Base-by-base conservation (phyloP, 495 filamentous ascomycete genomes). In the Lepidopterella palustris region DNA sequence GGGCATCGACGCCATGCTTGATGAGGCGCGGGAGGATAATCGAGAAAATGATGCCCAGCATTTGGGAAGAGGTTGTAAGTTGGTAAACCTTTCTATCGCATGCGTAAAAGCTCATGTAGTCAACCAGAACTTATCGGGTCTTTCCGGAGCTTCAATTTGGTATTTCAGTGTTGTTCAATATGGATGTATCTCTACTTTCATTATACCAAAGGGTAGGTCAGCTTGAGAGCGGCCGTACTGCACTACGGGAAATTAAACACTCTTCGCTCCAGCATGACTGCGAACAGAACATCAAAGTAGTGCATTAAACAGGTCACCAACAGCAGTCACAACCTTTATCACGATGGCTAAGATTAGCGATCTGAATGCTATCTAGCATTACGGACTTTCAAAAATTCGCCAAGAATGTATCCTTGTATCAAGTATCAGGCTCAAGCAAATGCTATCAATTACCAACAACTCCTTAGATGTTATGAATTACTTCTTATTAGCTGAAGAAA, bases 1-100 rank as follows among this genome's bases (percentile, higher is more conserved):
- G 57, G 90, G 91, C 59, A 92, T 96, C 68, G 89, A 96, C 70
- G 81, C 82, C 55, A 87, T 96, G 79, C 72, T 96, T 15, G 88
- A 89, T 5, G 91, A 96, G 64, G 91, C 89, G 5, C 78, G 88
- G 40, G 87, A 89, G 68, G 84, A 86, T 64, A 89, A 84, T 67
- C 87, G 80, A 59, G 91, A 95, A 60, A 90, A 85, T 56, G 89
- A 96, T 70, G 77, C 82, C 18, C 79, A 87, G 61, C 80, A 88
- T 64, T 54, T 54, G 26, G n/a, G 25, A 28, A 18, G 15, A 3
- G 23, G 27, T 11, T 54, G 51, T 32, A 21, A 54, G 51, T 54
- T 54, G 1, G 47, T 27, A 15, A 13, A 50, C 39, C 39, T 8
- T 3, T 11, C 2, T 20, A 42, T 9, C 32, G 2, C 39, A 2